Evolutionary conservation across 202 grass and related monocot species (phyloP).

Genomic region (Schoenoplectus triqueter): DNA sequence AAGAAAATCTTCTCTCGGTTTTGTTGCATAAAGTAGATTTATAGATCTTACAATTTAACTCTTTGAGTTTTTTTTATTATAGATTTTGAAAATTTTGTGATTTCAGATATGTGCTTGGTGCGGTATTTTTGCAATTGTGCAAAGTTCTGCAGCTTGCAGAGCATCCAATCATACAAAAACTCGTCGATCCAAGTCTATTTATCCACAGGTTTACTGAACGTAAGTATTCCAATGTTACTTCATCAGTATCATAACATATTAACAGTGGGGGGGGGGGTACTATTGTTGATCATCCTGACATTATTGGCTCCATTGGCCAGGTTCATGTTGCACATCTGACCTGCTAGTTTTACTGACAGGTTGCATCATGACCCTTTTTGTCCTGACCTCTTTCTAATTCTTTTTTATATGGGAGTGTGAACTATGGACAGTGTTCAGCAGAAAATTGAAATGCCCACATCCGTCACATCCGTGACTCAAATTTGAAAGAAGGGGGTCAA

Average conservation of each 20-base stretch:
- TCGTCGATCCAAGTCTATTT: constrained; percentile 93
- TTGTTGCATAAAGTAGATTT: constrained; percentile 18
- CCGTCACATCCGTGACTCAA: neutral
- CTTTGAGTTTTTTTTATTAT: neutral
- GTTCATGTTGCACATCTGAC: neutral
- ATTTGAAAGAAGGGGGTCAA: neutral
- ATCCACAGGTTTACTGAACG: constrained; percentile 90
- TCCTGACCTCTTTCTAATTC: neutral
- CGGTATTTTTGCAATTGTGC: constrained; percentile 95
- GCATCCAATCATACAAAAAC: constrained; percentile 86
- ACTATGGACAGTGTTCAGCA: neutral
- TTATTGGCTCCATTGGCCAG: neutral
- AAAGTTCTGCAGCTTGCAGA: constrained; percentile 68
- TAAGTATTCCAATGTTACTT: constrained; percentile 51
- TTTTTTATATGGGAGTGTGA: neutral
- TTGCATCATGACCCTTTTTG: neutral
- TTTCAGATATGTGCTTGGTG: constrained; percentile 95
- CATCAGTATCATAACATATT: neutral
- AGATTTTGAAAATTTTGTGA: constrained; percentile 33
- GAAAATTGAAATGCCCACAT: neutral
- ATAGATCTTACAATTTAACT: constrained; percentile 12
- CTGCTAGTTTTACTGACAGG: neutral
- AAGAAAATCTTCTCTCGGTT: constrained; percentile 42
- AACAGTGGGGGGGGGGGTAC: neutral
- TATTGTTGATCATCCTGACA: neutral